Percentiles rank a stretch among this genome's conserved stretches.
phyloP scores from a whole-genome alignment of 345 rosid species.

The Zanthoxylum bungeanum region DNA sequence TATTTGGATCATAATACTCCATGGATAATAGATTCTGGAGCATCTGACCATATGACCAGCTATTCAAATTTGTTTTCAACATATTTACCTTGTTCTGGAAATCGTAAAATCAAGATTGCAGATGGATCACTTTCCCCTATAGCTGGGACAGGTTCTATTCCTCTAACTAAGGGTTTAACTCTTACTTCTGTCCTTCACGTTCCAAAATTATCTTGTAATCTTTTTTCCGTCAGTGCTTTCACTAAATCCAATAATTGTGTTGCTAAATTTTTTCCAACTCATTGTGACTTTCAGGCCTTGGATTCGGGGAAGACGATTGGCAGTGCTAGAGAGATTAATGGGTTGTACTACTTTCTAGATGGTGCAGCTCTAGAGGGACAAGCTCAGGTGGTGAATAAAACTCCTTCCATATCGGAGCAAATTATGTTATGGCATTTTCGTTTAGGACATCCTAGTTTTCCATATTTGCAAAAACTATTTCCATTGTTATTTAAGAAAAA shows the following conservation, averaged over 20 bases:
- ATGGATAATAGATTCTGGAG: neutral
- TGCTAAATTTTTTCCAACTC: neutral
- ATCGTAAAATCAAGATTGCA: neutral
- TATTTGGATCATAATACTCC: neutral
- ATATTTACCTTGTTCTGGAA: neutral
- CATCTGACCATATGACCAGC: neutral
- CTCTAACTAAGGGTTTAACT: too few species aligned
- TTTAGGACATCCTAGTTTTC: neutral
- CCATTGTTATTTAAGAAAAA: neutral
- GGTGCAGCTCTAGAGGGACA: too few species aligned
- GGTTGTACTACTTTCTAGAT: neutral
- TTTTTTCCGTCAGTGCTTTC: neutral
- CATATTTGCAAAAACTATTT: neutral
- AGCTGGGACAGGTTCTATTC: neutral
- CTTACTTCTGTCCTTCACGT: neutral
- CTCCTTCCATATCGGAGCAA: neutral
- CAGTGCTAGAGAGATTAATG: neutral
- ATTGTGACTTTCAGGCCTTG: neutral
- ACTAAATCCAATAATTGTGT: neutral
- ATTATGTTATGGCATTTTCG: neutral
- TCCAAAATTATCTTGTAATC: neutral
- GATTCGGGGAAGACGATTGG: neutral
- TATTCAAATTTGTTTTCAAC: neutral
- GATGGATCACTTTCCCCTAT: neutral
- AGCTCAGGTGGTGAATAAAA: neutral